A percentile compares a stretch with the other conserved stretches of the same genome.
Conservation (phyloP, 345 rosid genomes). For the Rhizophora mangle region DNA sequence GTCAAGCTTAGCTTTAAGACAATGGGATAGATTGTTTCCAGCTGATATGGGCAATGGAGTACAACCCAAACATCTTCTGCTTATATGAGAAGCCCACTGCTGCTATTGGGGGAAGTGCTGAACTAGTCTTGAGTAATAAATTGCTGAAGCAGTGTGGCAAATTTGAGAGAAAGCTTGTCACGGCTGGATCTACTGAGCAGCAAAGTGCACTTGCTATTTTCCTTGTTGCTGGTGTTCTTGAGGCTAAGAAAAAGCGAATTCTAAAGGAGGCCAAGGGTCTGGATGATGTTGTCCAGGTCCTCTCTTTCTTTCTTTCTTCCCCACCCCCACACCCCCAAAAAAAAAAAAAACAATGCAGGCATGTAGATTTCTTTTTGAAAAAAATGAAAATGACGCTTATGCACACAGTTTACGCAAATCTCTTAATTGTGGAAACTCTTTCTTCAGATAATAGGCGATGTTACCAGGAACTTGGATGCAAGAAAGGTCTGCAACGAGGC, state of each 20-base stretch:
- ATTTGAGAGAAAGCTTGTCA: conserved; percentile 60
- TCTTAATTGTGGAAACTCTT: conserved; percentile 9
- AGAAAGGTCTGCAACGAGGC: conserved; percentile 78
- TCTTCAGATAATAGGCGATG: conserved; percentile 70
- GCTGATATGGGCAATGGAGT: conserved; percentile 99
- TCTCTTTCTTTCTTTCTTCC: conserved; percentile 14
- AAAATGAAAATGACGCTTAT: not conserved
- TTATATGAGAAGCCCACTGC: conserved; percentile 44
- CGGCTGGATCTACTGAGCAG: conserved; percentile 47
- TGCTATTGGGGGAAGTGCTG: conserved; percentile 18
- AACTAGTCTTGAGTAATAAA: conserved; percentile 40
- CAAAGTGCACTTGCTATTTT: conserved; percentile 65
- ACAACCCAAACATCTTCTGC: conserved; percentile 77
- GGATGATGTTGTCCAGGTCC: conserved; percentile 85
- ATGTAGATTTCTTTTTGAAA: not conserved
- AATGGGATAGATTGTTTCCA: conserved; percentile 42
- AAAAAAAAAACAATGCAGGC: not conserved
- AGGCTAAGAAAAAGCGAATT: conserved; percentile 79
- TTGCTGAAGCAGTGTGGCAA: conserved; percentile 73
- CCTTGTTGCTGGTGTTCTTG: conserved; percentile 85
- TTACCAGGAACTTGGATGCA: conserved; percentile 71
- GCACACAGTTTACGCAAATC: conserved; percentile 1
- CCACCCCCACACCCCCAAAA: not conserved
- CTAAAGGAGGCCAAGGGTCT: conserved; percentile 82
- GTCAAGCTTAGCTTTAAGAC: conserved; percentile 25